Percentiles rank a stretch among this genome's conserved stretches.
These are phyloP conservation scores for Pseudofabraea citricarpa DNA, from an alignment of 2,329 filamentous ascomycete species.

Conservation along the genomic window DNA sequence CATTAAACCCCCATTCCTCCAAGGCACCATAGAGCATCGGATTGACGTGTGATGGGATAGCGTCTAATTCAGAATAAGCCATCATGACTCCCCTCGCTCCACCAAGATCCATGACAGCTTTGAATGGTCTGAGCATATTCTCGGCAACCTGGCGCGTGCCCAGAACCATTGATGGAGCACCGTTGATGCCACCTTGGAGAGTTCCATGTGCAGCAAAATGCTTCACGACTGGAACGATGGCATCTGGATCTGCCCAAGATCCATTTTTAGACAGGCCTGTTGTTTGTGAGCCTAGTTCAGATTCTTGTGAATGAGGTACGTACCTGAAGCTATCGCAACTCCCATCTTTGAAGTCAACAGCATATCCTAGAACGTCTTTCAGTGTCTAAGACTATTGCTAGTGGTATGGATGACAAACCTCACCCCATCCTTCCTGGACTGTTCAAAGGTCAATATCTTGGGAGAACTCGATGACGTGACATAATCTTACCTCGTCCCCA, in stretches of 20 bases:
- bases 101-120: slow-evolving; percentile 36
- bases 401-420: too few species aligned
- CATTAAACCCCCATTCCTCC: slow-evolving; percentile 35
- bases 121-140: slow-evolving; percentile 38
- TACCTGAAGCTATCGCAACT: slow-evolving; percentile 34
- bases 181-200: slow-evolving; percentile 37
- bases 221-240: slow-evolving; percentile 39
- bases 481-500: slow-evolving; percentile 32
- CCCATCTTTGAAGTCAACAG: slow-evolving; percentile 39
- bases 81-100: slow-evolving; percentile 40
- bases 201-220: slow-evolving; percentile 41
- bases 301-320: neutral
- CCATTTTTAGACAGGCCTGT: slow-evolving; percentile 36
- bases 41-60: slow-evolving; percentile 34
- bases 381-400: neutral
- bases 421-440: slow-evolving; percentile 38
- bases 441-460: neutral
- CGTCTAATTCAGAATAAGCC: slow-evolving; percentile 38
- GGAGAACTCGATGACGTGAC: neutral
- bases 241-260: slow-evolving; percentile 36
- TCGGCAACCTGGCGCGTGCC: slow-evolving; percentile 38
- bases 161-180: slow-evolving; percentile 38
- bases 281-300: neutral
- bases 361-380: slow-evolving; percentile 27
- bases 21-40: slow-evolving; percentile 34